Conservation (phyloP, 2,329 filamentous ascomycete genomes). For the Aschersonia sp. region DNA sequence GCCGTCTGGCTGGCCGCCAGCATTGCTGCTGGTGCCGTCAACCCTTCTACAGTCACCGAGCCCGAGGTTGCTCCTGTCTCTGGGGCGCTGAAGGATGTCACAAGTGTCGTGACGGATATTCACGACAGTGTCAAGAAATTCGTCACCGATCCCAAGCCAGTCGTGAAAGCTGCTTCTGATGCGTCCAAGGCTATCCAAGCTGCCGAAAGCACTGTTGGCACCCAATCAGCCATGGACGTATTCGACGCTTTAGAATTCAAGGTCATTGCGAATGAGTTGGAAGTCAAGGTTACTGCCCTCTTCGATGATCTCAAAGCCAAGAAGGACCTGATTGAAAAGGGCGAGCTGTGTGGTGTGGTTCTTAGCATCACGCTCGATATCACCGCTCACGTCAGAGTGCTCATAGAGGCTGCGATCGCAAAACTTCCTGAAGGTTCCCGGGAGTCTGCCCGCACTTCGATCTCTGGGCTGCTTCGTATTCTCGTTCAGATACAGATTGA, state of each 20-base stretch:
- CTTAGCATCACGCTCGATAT: slow-evolving; percentile 1
- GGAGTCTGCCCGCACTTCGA: not conserved
- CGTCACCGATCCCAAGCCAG: not conserved
- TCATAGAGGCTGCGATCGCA: not conserved
- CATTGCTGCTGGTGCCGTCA: slow-evolving; percentile 1
- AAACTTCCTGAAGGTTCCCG: not conserved
- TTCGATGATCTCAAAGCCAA: slow-evolving; percentile 1
- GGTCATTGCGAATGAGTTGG: not conserved
- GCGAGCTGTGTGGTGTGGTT: not conserved
- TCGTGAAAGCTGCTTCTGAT: not conserved
- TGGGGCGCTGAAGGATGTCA: not conserved
- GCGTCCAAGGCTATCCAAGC: slow-evolving; percentile 2
- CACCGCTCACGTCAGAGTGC: not conserved
- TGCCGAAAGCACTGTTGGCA: not conserved
- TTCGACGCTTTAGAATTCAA: not conserved
- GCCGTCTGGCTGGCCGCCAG: slow-evolving; percentile 3
- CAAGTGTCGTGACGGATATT: not conserved
- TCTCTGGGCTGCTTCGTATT: not conserved
- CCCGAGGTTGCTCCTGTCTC: not conserved
- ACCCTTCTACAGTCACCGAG: not conserved
- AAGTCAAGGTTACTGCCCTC: not conserved
- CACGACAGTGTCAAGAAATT: not conserved
- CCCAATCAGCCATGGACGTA: not conserved
- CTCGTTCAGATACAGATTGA: slow-evolving; percentile 1
- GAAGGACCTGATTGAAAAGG: slow-evolving; percentile 1